Conservation (phyloP, 2,329 filamentous ascomycete genomes). For the Cercospora zeae-maydis region DNA sequence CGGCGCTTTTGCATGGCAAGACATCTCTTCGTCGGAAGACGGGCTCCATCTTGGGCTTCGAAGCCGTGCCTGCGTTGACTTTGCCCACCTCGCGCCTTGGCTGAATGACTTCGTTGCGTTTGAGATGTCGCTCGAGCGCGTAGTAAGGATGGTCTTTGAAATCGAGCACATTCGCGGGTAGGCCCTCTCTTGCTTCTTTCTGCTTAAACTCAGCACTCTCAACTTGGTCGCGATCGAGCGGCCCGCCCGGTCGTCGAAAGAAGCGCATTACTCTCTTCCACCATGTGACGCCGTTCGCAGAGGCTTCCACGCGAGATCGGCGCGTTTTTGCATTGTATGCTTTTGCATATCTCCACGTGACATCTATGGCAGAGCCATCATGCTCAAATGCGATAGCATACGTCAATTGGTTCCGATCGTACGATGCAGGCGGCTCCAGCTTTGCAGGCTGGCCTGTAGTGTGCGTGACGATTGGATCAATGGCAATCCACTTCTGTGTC, state of each 20-base stretch:
- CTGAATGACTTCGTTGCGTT: slow-evolving; percentile 75
- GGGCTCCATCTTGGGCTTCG: slow-evolving; percentile 60
- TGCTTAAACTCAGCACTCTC: slow-evolving; percentile 74
- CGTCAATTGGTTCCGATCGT: slow-evolving; percentile 69
- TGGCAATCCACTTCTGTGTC: slow-evolving; percentile 85
- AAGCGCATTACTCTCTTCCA: slow-evolving; percentile 50
- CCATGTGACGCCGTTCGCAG: slow-evolving; percentile 55
- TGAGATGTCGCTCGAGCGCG: slow-evolving; percentile 79
- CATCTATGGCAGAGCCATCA: slow-evolving; percentile 73
- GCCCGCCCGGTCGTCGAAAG: slow-evolving; percentile 35
- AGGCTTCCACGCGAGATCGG: slow-evolving; percentile 71
- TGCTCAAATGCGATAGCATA: slow-evolving; percentile 86
- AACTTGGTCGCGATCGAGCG: slow-evolving; percentile 69
- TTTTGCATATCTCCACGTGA: slow-evolving; percentile 83
- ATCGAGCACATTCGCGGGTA: slow-evolving; percentile 40
- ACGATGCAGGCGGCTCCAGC: slow-evolving; percentile 78
- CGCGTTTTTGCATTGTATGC: slow-evolving; percentile 88
- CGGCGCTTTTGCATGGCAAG: slow-evolving; percentile 68
- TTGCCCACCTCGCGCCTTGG: slow-evolving; percentile 72
- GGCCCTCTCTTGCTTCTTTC: slow-evolving; percentile 67
- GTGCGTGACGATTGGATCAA: slow-evolving; percentile 79
- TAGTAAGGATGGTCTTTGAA: slow-evolving; percentile 45
- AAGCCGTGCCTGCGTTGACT: slow-evolving; percentile 62
- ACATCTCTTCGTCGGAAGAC: slow-evolving; percentile 83
- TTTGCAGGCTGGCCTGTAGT: slow-evolving; percentile 71